Percentiles rank a stretch among this genome's conserved stretches.
Evolutionary conservation across 768 basidiomycete genomes (phyloP).

Genomic region (Boletus rex-veris): DNA sequence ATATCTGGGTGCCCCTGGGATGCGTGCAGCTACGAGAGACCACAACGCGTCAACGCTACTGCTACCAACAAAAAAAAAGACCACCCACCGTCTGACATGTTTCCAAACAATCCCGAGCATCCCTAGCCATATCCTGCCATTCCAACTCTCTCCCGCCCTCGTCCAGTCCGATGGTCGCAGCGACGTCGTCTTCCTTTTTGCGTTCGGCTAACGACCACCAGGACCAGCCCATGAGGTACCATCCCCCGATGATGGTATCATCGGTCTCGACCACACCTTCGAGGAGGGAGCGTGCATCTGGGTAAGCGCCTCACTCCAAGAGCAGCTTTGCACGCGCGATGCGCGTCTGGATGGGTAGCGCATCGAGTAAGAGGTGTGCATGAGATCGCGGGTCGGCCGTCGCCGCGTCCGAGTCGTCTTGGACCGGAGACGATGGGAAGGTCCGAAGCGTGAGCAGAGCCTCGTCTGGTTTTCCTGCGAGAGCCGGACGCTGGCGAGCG

Average conservation of each 20-base stretch:
- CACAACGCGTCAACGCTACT: background rate
- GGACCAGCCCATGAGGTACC: constrained; percentile 94
- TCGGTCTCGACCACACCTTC: constrained; percentile 78
- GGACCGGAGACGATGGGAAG: constrained; percentile 16
- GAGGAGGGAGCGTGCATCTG: constrained; percentile 71
- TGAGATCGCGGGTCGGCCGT: constrained; percentile 28
- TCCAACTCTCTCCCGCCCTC: constrained; percentile 42
- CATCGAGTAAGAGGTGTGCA: constrained; percentile 30
- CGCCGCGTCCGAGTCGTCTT: background rate
- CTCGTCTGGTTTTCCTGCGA: constrained; percentile 83
- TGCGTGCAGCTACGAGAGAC: constrained; percentile 53
- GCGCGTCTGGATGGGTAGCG: constrained; percentile 62
- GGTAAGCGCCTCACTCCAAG: constrained; percentile 69
- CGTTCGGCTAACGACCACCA: constrained; percentile 82
- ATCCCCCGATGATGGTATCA: constrained; percentile 85
- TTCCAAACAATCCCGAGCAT: constrained; percentile 77
- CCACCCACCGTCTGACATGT: constrained; percentile 73
- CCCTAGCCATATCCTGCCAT: constrained; percentile 76
- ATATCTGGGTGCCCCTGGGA: constrained; percentile 72
- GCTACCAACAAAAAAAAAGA: background rate
- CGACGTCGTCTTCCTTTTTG: constrained; percentile 52
- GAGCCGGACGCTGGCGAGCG: constrained; percentile 82
- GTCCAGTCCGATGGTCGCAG: constrained; percentile 33
- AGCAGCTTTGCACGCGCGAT: constrained; percentile 76
- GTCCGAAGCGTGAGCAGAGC: constrained; percentile 45